Percentiles rank a stretch among this genome's conserved stretches.
These are phyloP conservation scores for Populus hybrid DNA, from an alignment of 441 rosid genomes.

Conservation along the genomic window DNA sequence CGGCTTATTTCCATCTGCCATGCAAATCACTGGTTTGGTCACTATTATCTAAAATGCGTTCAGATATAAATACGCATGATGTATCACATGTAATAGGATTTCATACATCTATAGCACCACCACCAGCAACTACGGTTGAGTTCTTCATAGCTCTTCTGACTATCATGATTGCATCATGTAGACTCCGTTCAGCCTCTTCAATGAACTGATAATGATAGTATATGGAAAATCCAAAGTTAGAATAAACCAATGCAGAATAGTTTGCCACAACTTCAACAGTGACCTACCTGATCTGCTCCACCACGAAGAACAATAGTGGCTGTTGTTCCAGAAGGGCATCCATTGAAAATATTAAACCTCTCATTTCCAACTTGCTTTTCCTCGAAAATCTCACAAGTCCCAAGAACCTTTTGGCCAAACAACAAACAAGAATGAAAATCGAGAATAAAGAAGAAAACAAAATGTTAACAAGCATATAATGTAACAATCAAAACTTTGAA, in stretches of 20 bases:
- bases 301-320: constrained; percentile 99
- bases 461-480: background rate
- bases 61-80: background rate
- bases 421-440: constrained; percentile 19
- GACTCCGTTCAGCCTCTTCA: constrained; percentile 99
- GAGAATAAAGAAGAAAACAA: constrained; percentile 9
- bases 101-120: constrained; percentile 98
- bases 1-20: constrained; percentile 96
- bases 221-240: constrained; percentile 12
- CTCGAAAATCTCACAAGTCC: constrained; percentile 92
- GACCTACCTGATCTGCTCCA: constrained; percentile 97
- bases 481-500: background rate
- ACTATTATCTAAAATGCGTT: constrained; percentile 5
- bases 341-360: constrained; percentile 96
- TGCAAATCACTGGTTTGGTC: constrained; percentile 11
- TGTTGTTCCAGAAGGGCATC: constrained; percentile 90
- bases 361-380: constrained; percentile 99
- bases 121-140: constrained; percentile 99
- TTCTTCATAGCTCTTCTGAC: constrained; percentile 97
- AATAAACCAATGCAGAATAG: constrained; percentile 8
- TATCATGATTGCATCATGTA: constrained; percentile 99
- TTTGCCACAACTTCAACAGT: constrained; percentile 8
- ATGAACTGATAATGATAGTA: constrained; percentile 58
- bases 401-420: constrained; percentile 69
- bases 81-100: constrained; percentile 6